phyloP scores from a whole-genome alignment of 345 rosid genomes.

The Excoecaria agallocha region DNA sequence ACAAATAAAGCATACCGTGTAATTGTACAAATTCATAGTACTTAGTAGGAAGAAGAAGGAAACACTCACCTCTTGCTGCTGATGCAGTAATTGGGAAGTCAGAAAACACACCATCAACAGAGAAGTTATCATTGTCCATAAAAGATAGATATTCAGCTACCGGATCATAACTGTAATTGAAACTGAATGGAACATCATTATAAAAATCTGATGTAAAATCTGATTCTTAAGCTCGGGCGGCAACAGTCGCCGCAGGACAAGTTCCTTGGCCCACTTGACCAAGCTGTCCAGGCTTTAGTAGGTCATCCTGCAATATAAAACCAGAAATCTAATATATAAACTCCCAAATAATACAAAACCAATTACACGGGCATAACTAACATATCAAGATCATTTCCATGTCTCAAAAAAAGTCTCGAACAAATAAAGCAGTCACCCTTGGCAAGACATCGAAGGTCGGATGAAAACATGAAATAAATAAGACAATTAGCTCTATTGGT shows the following conservation, averaged over 20 bases:
- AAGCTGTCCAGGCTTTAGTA: conserved; percentile 26
- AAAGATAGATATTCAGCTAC: conserved; percentile 61
- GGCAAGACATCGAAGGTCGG: no score
- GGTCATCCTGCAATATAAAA: conserved; percentile 37
- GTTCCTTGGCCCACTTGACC: conserved; percentile 46
- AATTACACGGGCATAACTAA: no score
- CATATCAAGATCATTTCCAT: no score
- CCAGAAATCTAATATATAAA: background rate
- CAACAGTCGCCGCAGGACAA: conserved; percentile 50
- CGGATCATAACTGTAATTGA: conserved; percentile 84
- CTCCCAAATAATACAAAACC: background rate
- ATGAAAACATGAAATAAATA: no score
- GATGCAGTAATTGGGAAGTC: no score
- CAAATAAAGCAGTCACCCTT: no score
- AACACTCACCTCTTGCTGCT: no score
- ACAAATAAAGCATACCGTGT: no score
- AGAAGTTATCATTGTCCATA: conserved; percentile 71
- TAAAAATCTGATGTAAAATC: conserved; percentile 71
- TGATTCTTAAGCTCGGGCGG: conserved; percentile 50
- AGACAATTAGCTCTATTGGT: no score
- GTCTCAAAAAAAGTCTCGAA: no score
- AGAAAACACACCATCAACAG: conserved; percentile 9
- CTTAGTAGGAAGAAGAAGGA: no score
- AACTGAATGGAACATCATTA: conserved; percentile 66
- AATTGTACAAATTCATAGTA: background rate